Percentiles rank a stretch among this genome's conserved stretches.
phyloP scores from a whole-genome alignment of 179 eudicot species.

The Corrigiola litoralis region DNA sequence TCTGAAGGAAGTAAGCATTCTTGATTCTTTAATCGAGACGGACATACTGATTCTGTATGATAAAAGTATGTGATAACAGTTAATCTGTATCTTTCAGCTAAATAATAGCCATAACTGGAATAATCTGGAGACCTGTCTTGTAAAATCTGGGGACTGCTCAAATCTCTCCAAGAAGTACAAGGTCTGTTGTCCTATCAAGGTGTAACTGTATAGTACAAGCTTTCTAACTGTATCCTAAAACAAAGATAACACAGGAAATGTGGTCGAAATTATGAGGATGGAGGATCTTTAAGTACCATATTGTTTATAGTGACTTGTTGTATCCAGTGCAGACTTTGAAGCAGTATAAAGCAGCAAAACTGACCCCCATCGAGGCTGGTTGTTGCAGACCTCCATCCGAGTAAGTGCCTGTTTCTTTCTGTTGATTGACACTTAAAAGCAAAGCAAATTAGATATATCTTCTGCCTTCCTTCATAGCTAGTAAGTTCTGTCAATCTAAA shows the following conservation, averaged over 20 bases:
- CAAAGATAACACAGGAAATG: background rate
- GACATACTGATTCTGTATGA: background rate
- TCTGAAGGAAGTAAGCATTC: conserved; percentile 54
- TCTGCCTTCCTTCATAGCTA: no score
- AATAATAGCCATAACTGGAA: conserved; percentile 79
- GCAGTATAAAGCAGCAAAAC: conserved; percentile 64
- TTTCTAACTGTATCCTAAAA: background rate
- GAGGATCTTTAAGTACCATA: no score
- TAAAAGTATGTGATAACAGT: background rate
- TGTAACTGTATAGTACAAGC: background rate
- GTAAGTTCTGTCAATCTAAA: no score
- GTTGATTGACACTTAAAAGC: background rate
- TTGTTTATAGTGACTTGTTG: background rate
- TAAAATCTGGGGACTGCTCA: conserved; percentile 62
- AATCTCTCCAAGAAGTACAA: conserved; percentile 65
- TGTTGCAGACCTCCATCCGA: conserved; percentile 92
- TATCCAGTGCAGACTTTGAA: conserved; percentile 53
- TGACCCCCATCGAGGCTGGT: conserved; percentile 81
- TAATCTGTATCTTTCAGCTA: conserved; percentile 41
- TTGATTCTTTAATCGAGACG: background rate
- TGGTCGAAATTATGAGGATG: no score
- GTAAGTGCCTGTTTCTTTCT: conserved; percentile 34
- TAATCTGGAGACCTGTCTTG: conserved; percentile 71
- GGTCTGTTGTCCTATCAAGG: conserved; percentile 35
- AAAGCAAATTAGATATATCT: background rate